Percentiles rank a stretch among this genome's conserved stretches.
Conservation (phyloP, 2,329 filamentous ascomycete genomes). For the Pseudopithomyces chartarum region DNA sequence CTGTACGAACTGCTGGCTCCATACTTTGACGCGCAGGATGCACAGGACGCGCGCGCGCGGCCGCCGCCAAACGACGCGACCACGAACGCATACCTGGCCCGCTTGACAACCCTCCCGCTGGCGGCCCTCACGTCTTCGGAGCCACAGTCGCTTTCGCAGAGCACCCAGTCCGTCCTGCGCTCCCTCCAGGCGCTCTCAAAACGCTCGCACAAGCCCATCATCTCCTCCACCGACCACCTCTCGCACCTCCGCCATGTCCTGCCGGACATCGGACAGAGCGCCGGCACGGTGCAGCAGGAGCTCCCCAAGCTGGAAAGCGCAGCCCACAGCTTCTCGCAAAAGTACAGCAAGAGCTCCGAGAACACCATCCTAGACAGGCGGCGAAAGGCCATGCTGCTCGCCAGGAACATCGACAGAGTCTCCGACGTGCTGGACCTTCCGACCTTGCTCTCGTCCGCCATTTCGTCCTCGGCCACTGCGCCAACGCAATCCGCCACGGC, state of each 20-base stretch:
- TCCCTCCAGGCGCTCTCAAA: slow-evolving; percentile 88
- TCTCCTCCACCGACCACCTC: slow-evolving; percentile 79
- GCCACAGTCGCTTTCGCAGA: slow-evolving; percentile 77
- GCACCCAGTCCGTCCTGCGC: slow-evolving; percentile 78
- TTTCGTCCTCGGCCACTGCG: slow-evolving; percentile 59
- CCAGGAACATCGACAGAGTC: slow-evolving; percentile 85
- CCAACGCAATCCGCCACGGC: slow-evolving; percentile 48
- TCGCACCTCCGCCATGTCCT: slow-evolving; percentile 73
- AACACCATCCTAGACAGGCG: slow-evolving; percentile 69
- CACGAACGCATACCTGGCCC: slow-evolving; percentile 73
- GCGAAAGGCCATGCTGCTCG: slow-evolving; percentile 78
- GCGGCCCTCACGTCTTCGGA: slow-evolving; percentile 75
- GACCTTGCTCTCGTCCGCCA: slow-evolving; percentile 79
- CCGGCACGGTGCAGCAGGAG: slow-evolving; percentile 68
- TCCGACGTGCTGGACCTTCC: slow-evolving; percentile 92
- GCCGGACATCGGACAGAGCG: slow-evolving; percentile 69
- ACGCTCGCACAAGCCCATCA: slow-evolving; percentile 83
- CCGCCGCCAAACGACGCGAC: slow-evolving; percentile 55
- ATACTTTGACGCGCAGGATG: slow-evolving; percentile 59
- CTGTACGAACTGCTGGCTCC: slow-evolving; percentile 75
- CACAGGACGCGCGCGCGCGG: slow-evolving; percentile 42
- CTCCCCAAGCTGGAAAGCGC: slow-evolving; percentile 81
- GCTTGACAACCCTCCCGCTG: slow-evolving; percentile 77
- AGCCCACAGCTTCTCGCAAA: slow-evolving; percentile 79
- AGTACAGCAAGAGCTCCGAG: slow-evolving; percentile 76